Evolutionary conservation across 495 filamentous ascomycete species (phyloP), one percentile per base, ranked within the genome.

Genomic region (Niebla homalea): DNA sequence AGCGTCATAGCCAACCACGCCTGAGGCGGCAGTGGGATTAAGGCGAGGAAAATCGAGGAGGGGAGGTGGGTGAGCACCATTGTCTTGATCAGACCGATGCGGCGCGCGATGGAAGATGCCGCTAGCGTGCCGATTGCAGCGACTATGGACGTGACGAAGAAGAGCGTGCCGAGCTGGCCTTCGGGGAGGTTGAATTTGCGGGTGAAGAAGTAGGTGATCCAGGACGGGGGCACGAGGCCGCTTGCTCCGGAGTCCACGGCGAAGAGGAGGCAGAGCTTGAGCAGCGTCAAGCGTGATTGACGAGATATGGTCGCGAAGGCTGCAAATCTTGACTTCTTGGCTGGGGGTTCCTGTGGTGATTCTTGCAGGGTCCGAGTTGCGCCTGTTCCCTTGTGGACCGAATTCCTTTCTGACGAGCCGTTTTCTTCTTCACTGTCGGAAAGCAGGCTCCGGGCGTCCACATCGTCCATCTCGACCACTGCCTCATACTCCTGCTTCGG

Each of bases 11-110:
- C 69, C 19, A 84, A 51, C 22, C 69, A 70, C 14, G 81, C 65
- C 22, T 63, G 66, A 25, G 62, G 60, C 1, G 82, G 78, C 15
- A 84, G 55, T 0, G 84, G 78, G 46, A 93, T 81, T 23, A 89
- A 58, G 11, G 79, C 67, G 1, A 92, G 76, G 50, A 83, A 81
- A 41, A 88, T 67, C 7, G 85, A 75, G 1, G 83, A 87, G 0
- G 87, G 87, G 7, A 86, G 73, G 57, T 92, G 86, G 2, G 85
- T 88, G 57, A 87, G 87, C 25, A 90, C 84, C 86, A 94, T 94
- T 7, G 86, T 87, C 61, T 82, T 83, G 58, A 94, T 74, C 29
- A 89, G 75, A 0, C 89, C 89, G 39, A 93, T 79, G 36, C 80
- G 73, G 49, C 81, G 80, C 4, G 87, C 75, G 51, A 94, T 74